Base-by-base conservation (phyloP, 441 rosid genomes). In the Raphanus hybrid region DNA sequence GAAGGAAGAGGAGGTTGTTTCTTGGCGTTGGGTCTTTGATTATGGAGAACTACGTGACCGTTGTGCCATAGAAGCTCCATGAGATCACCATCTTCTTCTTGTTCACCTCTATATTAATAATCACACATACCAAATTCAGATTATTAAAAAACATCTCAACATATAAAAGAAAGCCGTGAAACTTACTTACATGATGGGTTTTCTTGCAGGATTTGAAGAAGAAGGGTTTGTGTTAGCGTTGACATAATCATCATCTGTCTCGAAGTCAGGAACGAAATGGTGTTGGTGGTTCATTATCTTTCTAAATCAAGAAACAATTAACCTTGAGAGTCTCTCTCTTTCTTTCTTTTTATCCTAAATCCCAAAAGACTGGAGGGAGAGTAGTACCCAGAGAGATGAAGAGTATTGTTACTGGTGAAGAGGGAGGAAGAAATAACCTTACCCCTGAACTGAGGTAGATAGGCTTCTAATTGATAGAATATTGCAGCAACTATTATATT, bases 1-100 rank as follows among this genome's bases (percentile, higher is more conserved):
- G 78, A 57, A 4, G 76, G 69, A 1, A 82, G 70, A 78, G 80
- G 70, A 8, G 80, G 67, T 1, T 81, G 85, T 85, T 87, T 89
- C 12, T 11, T 65, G 11, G 11, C 7, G 35, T 12, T 50, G 50
- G 3, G 86, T 79, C 75, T 78, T 50, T 92, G 97, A 71, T 83
- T 88, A 6, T 90, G 97, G 79, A 84, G 45, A 62, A 92, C 90
- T 0, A 92, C 93, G 52, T 84, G 98, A 12, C 99, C 98, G 82
- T 95, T 89, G 8, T 89, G 90, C 99, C 99, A 95, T 43, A 92
- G 78, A 27, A 95, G 86, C 87, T 95, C 99, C 99, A 87, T 87
- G 70, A 92, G 81, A 61, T 84, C 92, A 52, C 90, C 93, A 57
- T 84, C 94, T 9, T 65, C 76, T 57, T 84, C 94, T 9, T 84